These are phyloP conservation scores for Vigna hirtella DNA, from an alignment of 306 rosid species.

Conservation along the genomic window DNA sequence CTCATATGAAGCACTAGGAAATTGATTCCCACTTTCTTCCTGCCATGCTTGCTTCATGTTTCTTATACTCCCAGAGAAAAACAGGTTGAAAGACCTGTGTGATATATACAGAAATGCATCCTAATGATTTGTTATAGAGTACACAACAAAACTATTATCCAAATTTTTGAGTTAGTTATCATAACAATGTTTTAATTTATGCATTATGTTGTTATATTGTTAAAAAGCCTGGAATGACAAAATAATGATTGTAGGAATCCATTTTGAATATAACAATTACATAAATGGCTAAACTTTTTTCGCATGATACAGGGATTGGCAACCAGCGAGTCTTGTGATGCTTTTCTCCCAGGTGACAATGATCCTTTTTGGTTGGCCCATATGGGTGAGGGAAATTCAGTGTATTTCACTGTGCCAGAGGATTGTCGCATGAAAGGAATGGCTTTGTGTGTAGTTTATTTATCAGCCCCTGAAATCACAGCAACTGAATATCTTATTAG, in stretches of 20 bases:
- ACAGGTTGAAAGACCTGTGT: too few relatives aligned
- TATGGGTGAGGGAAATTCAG: not conserved
- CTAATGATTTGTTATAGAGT: too few relatives aligned
- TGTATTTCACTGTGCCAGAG: constrained; percentile 5
- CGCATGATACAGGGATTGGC: not conserved
- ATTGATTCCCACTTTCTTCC: not conserved
- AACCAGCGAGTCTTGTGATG: not conserved
- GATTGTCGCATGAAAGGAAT: not conserved
- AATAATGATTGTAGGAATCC: too few relatives aligned
- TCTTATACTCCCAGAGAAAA: not conserved
- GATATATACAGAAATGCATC: not conserved
- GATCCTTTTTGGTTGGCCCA: constrained; percentile 32
- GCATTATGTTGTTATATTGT: too few relatives aligned
- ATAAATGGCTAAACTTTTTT: not conserved
- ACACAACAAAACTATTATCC: too few relatives aligned
- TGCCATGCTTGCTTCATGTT: not conserved
- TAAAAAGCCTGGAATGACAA: too few relatives aligned
- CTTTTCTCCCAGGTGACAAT: constrained; percentile 19
- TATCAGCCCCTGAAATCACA: not conserved
- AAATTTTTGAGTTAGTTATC: too few relatives aligned
- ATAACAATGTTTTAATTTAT: too few relatives aligned
- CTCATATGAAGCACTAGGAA: not conserved
- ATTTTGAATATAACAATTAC: not conserved
- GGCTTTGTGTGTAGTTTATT: not conserved
- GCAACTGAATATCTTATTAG: not conserved